A percentile compares a stretch with the other conserved stretches of the same genome.
Evolutionary conservation across 2,329 filamentous ascomycete species (phyloP).

Genomic region (Dactylellina sp.): DNA sequence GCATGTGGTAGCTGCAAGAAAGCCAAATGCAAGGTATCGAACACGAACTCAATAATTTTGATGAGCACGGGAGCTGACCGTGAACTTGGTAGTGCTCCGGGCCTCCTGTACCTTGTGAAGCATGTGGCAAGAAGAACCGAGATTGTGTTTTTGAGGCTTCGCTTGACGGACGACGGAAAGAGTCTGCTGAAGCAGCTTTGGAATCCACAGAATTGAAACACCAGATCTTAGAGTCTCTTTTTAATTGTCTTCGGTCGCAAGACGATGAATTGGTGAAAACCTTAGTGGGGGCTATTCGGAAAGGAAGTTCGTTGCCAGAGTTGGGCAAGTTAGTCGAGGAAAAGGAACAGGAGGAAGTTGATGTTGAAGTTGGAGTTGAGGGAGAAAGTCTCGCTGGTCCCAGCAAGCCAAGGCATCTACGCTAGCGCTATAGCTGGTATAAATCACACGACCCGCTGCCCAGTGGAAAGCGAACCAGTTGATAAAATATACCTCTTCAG

Average conservation of each 20-base stretch:
- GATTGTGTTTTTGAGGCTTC: conserved; percentile 42
- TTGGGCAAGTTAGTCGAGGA: conserved; percentile 24
- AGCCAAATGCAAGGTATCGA: conserved; percentile 44
- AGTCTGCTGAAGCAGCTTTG: conserved; percentile 36
- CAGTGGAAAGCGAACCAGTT: too few relatives aligned
- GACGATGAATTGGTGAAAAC: conserved; percentile 24
- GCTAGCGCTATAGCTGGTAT: too few relatives aligned
- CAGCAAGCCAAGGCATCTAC: not conserved
- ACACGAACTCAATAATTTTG: not conserved
- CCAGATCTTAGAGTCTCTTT: conserved; percentile 23
- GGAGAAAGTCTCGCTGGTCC: conserved; percentile 36
- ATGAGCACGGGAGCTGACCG: too few relatives aligned
- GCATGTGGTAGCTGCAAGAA: conserved; percentile 45
- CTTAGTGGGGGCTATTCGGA: conserved; percentile 40
- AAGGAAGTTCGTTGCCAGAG: conserved; percentile 15
- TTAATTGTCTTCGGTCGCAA: conserved; percentile 23
- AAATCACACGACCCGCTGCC: too few relatives aligned
- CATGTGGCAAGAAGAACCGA: conserved; percentile 24
- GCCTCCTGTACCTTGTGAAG: conserved; percentile 33
- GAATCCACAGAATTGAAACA: conserved; percentile 33
- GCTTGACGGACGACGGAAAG: conserved; percentile 39
- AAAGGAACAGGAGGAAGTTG: conserved; percentile 1
- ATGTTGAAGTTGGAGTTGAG: not conserved
- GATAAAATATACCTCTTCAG: too few relatives aligned
- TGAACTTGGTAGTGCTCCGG: conserved; percentile 38